Percentiles rank a stretch among this genome's conserved stretches.
Evolutionary conservation across 2,329 filamentous ascomycete species (phyloP).

Genomic region (Teratosphaeria zuluensis): DNA sequence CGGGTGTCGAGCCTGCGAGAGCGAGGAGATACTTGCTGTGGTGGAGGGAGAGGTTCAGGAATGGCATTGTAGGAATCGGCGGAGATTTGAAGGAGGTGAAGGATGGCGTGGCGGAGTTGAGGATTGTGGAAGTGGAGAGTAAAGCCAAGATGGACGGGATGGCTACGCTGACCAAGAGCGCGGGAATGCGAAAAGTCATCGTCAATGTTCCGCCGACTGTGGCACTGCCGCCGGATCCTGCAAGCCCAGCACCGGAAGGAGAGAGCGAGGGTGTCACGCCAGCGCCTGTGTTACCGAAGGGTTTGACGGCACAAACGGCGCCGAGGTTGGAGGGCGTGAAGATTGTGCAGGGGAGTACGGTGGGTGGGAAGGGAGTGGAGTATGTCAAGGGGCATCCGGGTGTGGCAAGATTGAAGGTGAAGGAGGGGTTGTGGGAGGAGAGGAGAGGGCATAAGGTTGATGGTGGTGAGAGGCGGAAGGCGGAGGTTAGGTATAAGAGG

Average conservation of each 20-base stretch:
- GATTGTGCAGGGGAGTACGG: conserved; percentile 57
- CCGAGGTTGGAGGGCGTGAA: conserved; percentile 55
- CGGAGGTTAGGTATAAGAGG: conserved; percentile 79
- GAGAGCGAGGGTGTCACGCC: conserved; percentile 8
- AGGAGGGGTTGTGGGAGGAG: conserved; percentile 90
- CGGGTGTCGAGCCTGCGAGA: conserved; percentile 79
- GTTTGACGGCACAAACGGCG: background rate
- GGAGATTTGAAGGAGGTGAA: conserved; percentile 72
- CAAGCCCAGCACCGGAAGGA: conserved; percentile 44
- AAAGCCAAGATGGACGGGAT: conserved; percentile 16
- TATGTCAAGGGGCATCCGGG: conserved; percentile 53
- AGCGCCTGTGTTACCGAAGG: conserved; percentile 24
- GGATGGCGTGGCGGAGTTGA: conserved; percentile 48
- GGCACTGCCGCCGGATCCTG: conserved; percentile 36
- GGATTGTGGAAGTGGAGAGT: conserved; percentile 47
- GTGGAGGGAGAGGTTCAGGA: conserved; percentile 78
- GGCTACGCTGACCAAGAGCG: conserved; percentile 44
- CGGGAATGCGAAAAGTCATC: conserved; percentile 48
- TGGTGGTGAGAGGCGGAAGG: conserved; percentile 83
- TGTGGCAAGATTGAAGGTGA: conserved; percentile 57
- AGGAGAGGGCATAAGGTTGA: conserved; percentile 83
- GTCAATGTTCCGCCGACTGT: conserved; percentile 46
- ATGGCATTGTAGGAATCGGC: conserved; percentile 67
- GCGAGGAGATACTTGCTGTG: conserved; percentile 73
- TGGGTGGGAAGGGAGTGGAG: conserved; percentile 65